Evolutionary conservation across 75 land plant genomes (phyloP).

Genomic region (Pinus albicaulis): DNA sequence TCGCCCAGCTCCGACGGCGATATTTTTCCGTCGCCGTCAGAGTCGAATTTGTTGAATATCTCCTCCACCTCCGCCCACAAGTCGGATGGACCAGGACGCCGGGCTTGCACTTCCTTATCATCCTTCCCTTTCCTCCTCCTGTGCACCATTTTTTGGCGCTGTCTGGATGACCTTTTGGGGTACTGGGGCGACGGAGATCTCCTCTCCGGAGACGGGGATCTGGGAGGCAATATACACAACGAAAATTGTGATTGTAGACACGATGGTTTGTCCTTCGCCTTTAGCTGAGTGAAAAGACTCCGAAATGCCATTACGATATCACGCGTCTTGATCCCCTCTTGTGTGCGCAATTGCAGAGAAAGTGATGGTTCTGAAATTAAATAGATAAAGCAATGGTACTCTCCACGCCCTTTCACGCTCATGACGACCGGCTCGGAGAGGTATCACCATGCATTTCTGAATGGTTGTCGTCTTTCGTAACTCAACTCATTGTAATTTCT

Average conservation of each 20-base stretch:
- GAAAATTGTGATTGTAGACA: not conserved
- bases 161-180: not conserved
- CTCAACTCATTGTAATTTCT: no score
- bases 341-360: no score
- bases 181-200: not conserved
- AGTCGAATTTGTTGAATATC: constrained; percentile 44
- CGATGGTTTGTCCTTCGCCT: not conserved
- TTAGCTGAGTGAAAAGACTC: not conserved
- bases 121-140: not conserved
- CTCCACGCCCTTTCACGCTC: no score
- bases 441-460: no score
- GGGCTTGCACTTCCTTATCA: not conserved
- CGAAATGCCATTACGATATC: not conserved
- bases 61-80: constrained; percentile 12
- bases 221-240: no score
- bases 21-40: constrained; percentile 66
- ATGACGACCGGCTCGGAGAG: no score
- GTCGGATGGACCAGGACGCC: not conserved
- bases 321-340: no score
- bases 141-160: not conserved
- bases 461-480: no score
- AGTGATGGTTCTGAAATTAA: no score
- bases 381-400: no score
- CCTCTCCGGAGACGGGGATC: not conserved
- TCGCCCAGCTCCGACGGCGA: constrained; percentile 49